Base-by-base conservation (phyloP, 805 yeast genomes). In the Candida maris region DNA sequence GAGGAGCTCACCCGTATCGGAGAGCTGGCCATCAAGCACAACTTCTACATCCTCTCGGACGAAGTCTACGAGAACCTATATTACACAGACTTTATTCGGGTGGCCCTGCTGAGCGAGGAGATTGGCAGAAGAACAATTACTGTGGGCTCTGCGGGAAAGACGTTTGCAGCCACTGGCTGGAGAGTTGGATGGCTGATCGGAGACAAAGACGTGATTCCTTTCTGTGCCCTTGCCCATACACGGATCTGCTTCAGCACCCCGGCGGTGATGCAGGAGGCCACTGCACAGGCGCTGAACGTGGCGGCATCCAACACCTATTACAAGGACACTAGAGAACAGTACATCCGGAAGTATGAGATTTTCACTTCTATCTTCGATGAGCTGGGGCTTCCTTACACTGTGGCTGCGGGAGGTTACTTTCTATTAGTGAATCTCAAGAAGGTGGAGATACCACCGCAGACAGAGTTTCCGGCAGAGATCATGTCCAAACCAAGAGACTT, bases 141-240 rank as follows among this genome's bases (percentile, higher is more conserved):
- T 3, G 94, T 93, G 16, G 97, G 97, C 1, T 86, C 96, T 19
- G 98, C 97, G 5, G 98, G 98, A 45, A 93, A 93, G 62, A 79
- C 96, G 0, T 93, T 93, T 67, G 95, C 96, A n/a, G 96, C 96
- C 29, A 93, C 98, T 9, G 98, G 98, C 36, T 93, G 97, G 97
- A 81, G 98, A 69, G 76, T 93, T 35, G 98, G 98, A 37, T 93
- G 95, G 94, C 73, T 91, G 25, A 80, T 89, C 44, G 97, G 96
- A 5, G 81, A 85, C 36, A 71, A 84, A n/a, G 85, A 83, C 20
- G 68, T 89, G 46, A 70, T 93, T 51, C 79, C 82, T 47, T 86
- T 85, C 56, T 95, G 81, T 4, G 72, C 87, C 5, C 75, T 84
- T 18, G 97, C 97, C 0, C 96, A 93, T 62, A 87, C 96, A 2